Evolutionary conservation across 176 grass and related monocot genomes (phyloP).

Genomic region (Oryza australiensis): DNA sequence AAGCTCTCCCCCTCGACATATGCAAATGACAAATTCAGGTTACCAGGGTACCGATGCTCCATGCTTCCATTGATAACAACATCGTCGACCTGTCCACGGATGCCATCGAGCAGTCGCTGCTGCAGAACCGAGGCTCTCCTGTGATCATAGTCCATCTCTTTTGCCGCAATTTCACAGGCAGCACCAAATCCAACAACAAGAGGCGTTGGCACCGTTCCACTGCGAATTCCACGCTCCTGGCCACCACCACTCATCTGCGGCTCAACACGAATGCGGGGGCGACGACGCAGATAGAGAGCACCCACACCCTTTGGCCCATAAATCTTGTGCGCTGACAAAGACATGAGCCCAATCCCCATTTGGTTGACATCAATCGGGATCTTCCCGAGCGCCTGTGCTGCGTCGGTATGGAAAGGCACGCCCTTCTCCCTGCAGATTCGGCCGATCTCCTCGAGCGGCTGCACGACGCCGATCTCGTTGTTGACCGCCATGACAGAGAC

Average conservation of each 20-base stretch:
- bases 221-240: conserved; percentile 90
- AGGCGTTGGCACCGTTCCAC: conserved; percentile 81
- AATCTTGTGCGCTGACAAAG: conserved; percentile 86
- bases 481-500: conserved; percentile 97
- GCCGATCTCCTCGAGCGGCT: conserved; percentile 85
- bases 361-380: conserved; percentile 72
- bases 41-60: conserved; percentile 88
- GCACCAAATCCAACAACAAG: conserved; percentile 85
- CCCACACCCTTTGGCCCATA: conserved; percentile 95
- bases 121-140: conserved; percentile 39
- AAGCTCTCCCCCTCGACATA: conserved; percentile 95
- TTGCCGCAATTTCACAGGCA: conserved; percentile 71
- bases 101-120: conserved; percentile 68
- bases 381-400: conserved; percentile 79
- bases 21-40: conserved; percentile 88
- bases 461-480: conserved; percentile 92
- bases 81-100: conserved; percentile 59
- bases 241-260: conserved; percentile 94
- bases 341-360: conserved; percentile 93
- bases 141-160: conserved; percentile 89
- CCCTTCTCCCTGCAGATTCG: conserved; percentile 80
- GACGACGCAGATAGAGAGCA: conserved; percentile 81
- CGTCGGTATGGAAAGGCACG: conserved; percentile 87
- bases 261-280: conserved; percentile 83
- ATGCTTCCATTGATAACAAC: conserved; percentile 89